A percentile compares a stretch with the other conserved stretches of the same genome.
Conservation (phyloP, 306 rosid species). For the Quercus alba region DNA sequence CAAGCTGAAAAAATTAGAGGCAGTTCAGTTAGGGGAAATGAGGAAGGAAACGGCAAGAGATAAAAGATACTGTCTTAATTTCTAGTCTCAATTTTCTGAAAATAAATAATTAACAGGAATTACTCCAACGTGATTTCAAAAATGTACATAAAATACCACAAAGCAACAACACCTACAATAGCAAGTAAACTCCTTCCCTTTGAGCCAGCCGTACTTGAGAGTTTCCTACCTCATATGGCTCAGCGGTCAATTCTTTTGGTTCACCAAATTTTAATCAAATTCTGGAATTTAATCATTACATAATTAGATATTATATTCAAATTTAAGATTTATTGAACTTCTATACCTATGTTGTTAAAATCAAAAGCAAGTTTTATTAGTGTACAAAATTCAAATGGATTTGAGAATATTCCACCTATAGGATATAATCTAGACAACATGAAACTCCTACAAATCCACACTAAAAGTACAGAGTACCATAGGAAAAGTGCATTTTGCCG, state of each 20-base stretch:
- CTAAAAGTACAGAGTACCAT: neutral
- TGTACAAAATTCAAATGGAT: neutral
- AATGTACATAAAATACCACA: neutral
- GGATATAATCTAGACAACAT: neutral
- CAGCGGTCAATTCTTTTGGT: neutral
- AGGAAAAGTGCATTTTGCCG: too few relatives aligned
- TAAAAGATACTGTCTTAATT: neutral
- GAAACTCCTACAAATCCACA: too few relatives aligned
- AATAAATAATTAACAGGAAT: neutral
- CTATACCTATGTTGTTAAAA: neutral
- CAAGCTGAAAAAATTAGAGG: constrained; percentile 62
- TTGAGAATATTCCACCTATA: neutral
- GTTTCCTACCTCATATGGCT: too few relatives aligned
- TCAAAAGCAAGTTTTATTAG: neutral
- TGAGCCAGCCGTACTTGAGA: too few relatives aligned
- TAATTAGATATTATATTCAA: neutral
- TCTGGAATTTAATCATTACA: neutral
- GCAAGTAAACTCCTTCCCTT: too few relatives aligned
- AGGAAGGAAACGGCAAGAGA: neutral
- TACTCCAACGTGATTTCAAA: neutral
- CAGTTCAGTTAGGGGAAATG: constrained; percentile 7
- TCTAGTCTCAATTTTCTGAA: neutral
- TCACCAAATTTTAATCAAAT: neutral
- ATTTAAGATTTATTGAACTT: neutral
- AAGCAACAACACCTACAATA: neutral